phyloP scores from a whole-genome alignment of 306 rosid species.

The Cucumis sativus region DNA sequence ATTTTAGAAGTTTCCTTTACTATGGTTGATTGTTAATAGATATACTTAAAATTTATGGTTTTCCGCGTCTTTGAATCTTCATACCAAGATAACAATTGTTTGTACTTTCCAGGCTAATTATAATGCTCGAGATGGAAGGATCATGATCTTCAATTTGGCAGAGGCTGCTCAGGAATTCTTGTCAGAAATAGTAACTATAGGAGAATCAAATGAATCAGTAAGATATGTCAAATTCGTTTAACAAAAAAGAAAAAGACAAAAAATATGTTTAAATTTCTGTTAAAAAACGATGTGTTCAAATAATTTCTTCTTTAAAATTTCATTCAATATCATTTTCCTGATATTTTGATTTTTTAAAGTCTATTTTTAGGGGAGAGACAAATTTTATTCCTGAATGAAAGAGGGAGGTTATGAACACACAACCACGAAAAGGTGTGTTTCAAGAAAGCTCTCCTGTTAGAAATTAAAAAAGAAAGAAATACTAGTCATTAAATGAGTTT shows the following conservation, averaged over 20 bases:
- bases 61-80: neutral
- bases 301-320: neutral
- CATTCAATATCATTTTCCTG: neutral
- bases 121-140: constrained; percentile 90
- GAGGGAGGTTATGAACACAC: no score
- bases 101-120: constrained; percentile 48
- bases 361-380: no score
- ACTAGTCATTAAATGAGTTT: no score
- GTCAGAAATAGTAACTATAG: constrained; percentile 61
- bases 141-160: constrained; percentile 85
- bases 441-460: no score
- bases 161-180: constrained; percentile 97
- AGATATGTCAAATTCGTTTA: constrained; percentile 9
- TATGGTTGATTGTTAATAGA: neutral
- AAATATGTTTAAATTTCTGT: constrained; percentile 9
- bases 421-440: no score
- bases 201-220: constrained; percentile 43
- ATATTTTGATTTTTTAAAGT: neutral
- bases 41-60: neutral
- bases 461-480: no score
- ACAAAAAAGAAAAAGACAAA: neutral
- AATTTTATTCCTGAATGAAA: no score
- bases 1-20: neutral
- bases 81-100: neutral
- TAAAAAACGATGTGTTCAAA: constrained; percentile 10